Evolutionary conservation across 2,329 filamentous ascomycete genomes (phyloP).

Genomic region (Aureobasidium zeae): DNA sequence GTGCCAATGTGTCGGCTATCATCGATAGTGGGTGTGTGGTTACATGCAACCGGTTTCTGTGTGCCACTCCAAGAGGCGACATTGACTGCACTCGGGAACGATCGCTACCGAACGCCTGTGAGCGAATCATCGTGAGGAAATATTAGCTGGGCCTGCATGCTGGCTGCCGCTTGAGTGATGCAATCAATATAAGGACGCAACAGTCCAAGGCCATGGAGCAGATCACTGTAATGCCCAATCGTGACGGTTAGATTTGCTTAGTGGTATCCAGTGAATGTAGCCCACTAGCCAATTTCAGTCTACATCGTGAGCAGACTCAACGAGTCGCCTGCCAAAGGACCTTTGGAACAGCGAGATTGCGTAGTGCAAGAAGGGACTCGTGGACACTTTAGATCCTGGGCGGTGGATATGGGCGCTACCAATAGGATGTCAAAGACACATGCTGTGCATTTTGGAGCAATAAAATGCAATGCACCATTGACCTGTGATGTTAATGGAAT

Average conservation of each 20-base stretch:
- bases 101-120: conserved; percentile 9
- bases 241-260: neutral
- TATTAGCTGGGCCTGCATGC: conserved; percentile 7
- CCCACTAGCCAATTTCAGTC: too few relatives aligned
- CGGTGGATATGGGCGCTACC: neutral
- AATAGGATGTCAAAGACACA: conserved; percentile 3
- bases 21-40: conserved; percentile 7
- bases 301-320: conserved; percentile 3
- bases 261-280: too few relatives aligned
- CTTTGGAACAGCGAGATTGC: conserved; percentile 1
- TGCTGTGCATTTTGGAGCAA: conserved; percentile 12
- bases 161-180: neutral
- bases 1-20: too few relatives aligned
- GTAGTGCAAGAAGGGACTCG: neutral
- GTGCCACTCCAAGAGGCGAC: conserved; percentile 7
- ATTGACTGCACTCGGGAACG: conserved; percentile 11
- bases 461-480: conserved; percentile 3
- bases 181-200: neutral
- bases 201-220: neutral
- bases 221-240: neutral
- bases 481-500: conserved; percentile 9
- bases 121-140: conserved; percentile 3
- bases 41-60: neutral
- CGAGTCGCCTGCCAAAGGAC: neutral
- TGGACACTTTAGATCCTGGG: neutral